Evolutionary conservation across 345 rosid species (phyloP), one percentile per base, ranked within the genome.

Genomic region (Bretschneidera sinensis): DNA sequence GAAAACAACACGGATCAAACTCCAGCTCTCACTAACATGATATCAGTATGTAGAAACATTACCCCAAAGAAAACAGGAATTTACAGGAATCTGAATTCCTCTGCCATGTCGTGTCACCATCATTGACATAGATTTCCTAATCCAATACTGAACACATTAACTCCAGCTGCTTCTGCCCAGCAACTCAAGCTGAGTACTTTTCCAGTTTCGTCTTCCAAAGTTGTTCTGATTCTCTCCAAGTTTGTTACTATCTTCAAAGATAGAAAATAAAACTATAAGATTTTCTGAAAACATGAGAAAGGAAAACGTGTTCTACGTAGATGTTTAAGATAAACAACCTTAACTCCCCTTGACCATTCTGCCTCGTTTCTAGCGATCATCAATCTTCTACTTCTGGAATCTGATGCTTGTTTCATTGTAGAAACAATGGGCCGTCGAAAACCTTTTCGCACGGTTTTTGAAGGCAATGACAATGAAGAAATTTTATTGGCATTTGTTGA

Each of bases 111-210:
- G 82, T 33, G 83, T 54, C 43, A 85, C 92, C 76, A 75, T 74
- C 76, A 61, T 75, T 54, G 78, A 81, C 81, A 87, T 79, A 5
- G 89, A 82, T 64, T 85, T 87, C 60, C 86, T 78, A 63, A 91
- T 84, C 97, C 97, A 91, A 68, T 78, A 85, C 55, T 84, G 96
- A 33, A 85, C 88, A 77, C 77, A 58, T 75, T 79, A 66, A 84
- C 72, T 54, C 81, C 87, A 50, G 89, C 87, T 68, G 96, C 96
- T 83, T 79, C 79, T 25, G 97, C 96, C 91, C 97, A 91, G 80
- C 83, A 70, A 62, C 81, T 73, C 75, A 84, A 58, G 68, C 84
- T 81, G 21, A 68, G 83, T 24, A 59, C 82, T 65, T 63, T 78
- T 35, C 91, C 96, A 1, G 75, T 75, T 73, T 78, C 89, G 34